Base-by-base conservation (phyloP, 2,329 filamentous ascomycete species). In the Colletotrichum falcatum region DNA sequence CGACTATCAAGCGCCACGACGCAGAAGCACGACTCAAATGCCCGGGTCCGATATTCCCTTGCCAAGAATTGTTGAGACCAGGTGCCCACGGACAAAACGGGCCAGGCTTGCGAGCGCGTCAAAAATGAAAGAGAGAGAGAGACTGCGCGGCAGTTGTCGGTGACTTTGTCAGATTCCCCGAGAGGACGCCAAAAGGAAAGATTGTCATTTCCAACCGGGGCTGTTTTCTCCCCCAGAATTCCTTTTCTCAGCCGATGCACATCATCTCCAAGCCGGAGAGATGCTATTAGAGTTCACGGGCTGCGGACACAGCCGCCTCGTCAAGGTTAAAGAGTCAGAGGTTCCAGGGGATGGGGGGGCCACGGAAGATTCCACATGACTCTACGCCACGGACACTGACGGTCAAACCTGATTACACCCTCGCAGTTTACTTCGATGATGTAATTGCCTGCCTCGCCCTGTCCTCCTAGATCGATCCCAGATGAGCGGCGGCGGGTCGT, bases 381-480 rank as follows among this genome's bases (percentile, higher is more conserved):
- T 20, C 14, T n/a, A n/a, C n/a, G n/a, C n/a, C n/a, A n/a, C n/a
- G n/a, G n/a, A n/a, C 18, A 5, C 14, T 26, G 20, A 14, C 58
- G 35, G n/a, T 14, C 12, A 5, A 48, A 48, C 8, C 42, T 26
- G n/a, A 26, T 11, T n/a, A 6, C 11, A 7, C 8, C 30, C 33
- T 48, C 28, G 14, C 5, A 26, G 23, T 12, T 35, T 28, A 23
- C 18, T 12, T 48, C 9, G 12, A 26, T 20, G 30, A 7, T n/a
- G 44, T 6, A 5, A 35, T 18, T 33, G 23, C 23, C 33, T 42
- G 44, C 26, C 44, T 39, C 14, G 59, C 59, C 59, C 37, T 61
- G 59, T 61, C 51, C 59, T 61, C 51, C 59, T 61, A 37, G 59
- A 61, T 28, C 59, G 26, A 14, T 14, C 18, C 28, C 42, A 60